These are phyloP conservation scores for Schoenoplectus triqueter DNA, from an alignment of 202 grass and related monocot species.

Conservation along the genomic window DNA sequence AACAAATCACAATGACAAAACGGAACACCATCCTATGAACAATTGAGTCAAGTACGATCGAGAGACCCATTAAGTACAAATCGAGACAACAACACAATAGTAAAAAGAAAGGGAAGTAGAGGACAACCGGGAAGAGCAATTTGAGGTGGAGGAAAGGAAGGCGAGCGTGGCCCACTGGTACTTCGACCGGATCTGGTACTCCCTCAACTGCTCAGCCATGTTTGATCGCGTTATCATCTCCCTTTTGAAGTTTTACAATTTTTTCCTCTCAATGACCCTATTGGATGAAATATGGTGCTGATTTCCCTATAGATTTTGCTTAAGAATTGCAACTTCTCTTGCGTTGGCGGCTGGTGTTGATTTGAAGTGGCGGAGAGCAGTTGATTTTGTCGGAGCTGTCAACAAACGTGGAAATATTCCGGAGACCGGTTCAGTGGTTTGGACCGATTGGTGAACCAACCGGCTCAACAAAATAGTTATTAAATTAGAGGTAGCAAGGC, in stretches of 20 bases:
- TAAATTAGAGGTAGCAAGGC: too few species aligned
- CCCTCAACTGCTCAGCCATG: slow-evolving; percentile 50
- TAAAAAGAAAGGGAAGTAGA: neutral
- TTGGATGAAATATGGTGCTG: too few species aligned
- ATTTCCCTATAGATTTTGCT: too few species aligned
- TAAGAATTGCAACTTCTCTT: neutral
- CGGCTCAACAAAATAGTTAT: neutral
- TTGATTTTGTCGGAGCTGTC: slow-evolving; percentile 6
- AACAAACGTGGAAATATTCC: slow-evolving; percentile 13
- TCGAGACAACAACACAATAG: neutral
- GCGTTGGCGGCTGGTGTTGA: too few species aligned
- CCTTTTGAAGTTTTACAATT: neutral
- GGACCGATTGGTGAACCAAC: neutral
- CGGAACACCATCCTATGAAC: neutral
- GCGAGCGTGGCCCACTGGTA: slow-evolving; percentile 48
- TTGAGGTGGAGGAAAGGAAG: slow-evolving; percentile 51
- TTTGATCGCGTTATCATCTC: slow-evolving; percentile 43
- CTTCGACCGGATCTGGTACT: slow-evolving; percentile 60
- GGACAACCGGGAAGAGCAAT: slow-evolving; percentile 40
- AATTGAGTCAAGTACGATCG: neutral
- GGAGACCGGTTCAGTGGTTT: neutral
- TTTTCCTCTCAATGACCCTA: neutral
- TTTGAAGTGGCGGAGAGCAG: neutral
- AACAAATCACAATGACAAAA: neutral
- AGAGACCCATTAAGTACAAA: too few species aligned